These are phyloP conservation scores for Penicilliopsis zonata DNA, from an alignment of 495 filamentous ascomycete genomes.

Conservation along the genomic window DNA sequence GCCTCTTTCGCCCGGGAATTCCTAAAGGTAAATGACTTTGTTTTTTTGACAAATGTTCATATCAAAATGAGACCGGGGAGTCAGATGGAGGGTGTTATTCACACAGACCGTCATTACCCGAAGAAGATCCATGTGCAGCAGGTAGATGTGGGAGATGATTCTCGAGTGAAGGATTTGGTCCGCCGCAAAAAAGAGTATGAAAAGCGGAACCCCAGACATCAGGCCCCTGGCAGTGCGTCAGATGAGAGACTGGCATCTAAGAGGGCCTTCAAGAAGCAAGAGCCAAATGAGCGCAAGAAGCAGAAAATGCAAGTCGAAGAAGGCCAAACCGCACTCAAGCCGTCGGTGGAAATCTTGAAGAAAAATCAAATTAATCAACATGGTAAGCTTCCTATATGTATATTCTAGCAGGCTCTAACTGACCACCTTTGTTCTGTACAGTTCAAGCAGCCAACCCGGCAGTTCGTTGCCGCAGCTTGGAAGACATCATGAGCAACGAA, in stretches of 20 bases:
- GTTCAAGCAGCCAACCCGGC: slow-evolving; percentile 20
- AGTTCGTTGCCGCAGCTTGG: slow-evolving; percentile 18
- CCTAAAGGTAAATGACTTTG: slow-evolving; percentile 45
- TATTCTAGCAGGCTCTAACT: slow-evolving; percentile 1
- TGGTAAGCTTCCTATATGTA: slow-evolving; percentile 21
- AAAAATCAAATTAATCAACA: slow-evolving; percentile 28
- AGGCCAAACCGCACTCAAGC: slow-evolving; percentile 13
- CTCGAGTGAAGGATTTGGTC: slow-evolving; percentile 48
- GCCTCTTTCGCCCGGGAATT: slow-evolving; percentile 40
- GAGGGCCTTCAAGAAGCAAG: slow-evolving; percentile 22
- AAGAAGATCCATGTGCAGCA: slow-evolving; percentile 41
- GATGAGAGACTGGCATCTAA: slow-evolving; percentile 17
- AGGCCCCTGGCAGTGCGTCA: slow-evolving; percentile 12
- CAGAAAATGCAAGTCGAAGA: slow-evolving; percentile 19
- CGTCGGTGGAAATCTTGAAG: slow-evolving; percentile 9
- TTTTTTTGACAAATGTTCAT: slow-evolving; percentile 60
- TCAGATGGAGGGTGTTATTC: slow-evolving; percentile 56
- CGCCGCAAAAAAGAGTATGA: slow-evolving; percentile 50
- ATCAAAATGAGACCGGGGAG: slow-evolving; percentile 35
- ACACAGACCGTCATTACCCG: slow-evolving; percentile 42
- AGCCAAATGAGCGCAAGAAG: slow-evolving; percentile 19
- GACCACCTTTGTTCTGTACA: slow-evolving; percentile 6
- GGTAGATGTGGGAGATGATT: slow-evolving; percentile 28
- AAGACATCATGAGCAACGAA: slow-evolving; percentile 28
- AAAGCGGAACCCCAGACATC: slow-evolving; percentile 27